Evolutionary conservation across 495 filamentous ascomycete species (phyloP), one percentile per base, ranked within the genome.

Genomic region (Rusavskia elegans): DNA sequence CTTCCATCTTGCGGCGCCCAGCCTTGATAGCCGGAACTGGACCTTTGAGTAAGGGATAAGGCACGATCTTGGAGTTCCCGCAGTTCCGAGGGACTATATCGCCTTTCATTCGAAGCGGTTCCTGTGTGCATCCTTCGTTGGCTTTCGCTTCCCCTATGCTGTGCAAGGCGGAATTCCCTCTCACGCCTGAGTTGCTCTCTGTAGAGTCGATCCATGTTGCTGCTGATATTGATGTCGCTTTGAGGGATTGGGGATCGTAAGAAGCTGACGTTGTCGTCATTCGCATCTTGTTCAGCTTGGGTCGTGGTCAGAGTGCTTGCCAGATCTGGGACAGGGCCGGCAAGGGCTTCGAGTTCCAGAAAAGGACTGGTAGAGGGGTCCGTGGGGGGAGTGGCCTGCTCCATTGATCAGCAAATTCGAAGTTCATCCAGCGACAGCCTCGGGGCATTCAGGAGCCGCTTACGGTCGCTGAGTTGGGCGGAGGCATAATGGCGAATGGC

Each of bases 211-310:
- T 19, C 20, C n/a, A 5, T 19, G 37, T 13, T 2, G 17, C 37
- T 40, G 17, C 25, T 27, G 25, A 3, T 6, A 27, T 6, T 6
- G 30, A 41, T 39, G 7, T 59, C 51, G 13, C 41, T 38, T 8
- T 57, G 48, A 9, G 45, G 23, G 3, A 56, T 57, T 57, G 68
- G 68, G 46, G 68, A 67, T 36, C 79, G 73, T 48, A 81, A 64
- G 55, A 80, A 80, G 62, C 64, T 75, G 50, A 81, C 69, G 65
- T 80, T 79, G 51, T 73, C 78, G 60, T 76, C 73, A 50, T 80
- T 70, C 35, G 71, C 73, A 54, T 74, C 75, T 55, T 80, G 72
- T 55, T 73, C 73, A 38, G 67, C 63, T 53, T 69, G 66, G 44
- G 44, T 16, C 44, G 67, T 68, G 29, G 60, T 66, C 3, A 73